phyloP scores from a whole-genome alignment of 805 yeast species.

The Ogataea kodamae region DNA sequence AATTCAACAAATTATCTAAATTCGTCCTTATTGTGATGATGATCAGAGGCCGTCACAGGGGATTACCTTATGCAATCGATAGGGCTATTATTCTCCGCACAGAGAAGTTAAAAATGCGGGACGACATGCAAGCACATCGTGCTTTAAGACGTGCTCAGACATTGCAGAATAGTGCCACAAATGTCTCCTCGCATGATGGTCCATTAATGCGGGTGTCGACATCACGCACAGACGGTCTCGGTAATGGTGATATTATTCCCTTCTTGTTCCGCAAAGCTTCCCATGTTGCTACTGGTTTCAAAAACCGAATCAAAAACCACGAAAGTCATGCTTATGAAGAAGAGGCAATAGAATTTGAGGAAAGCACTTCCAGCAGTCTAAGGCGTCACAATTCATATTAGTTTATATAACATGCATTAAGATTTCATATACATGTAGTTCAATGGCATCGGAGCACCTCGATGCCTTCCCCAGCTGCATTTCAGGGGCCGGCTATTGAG shows the following conservation, averaged over 20 bases:
- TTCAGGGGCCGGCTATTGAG: slow-evolving; percentile 75
- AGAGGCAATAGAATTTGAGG: slow-evolving; percentile 5
- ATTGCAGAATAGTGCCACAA: slow-evolving; percentile 9
- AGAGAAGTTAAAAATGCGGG: slow-evolving; percentile 59
- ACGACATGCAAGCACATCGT: slow-evolving; percentile 55
- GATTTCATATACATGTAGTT: slow-evolving; percentile 22
- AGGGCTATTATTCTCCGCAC: slow-evolving; percentile 88
- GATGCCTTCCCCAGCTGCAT: slow-evolving; percentile 80
- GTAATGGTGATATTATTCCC: slow-evolving; percentile 6
- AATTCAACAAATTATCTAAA: slow-evolving; percentile 72
- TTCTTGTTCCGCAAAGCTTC: slow-evolving; percentile 14
- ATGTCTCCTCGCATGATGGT: slow-evolving; percentile 7
- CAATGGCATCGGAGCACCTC: slow-evolving; percentile 21
- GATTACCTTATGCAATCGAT: slow-evolving; percentile 88
- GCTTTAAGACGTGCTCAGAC: slow-evolving; percentile 30
- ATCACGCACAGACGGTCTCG: slow-evolving; percentile 7
- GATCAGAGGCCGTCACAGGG: slow-evolving; percentile 95
- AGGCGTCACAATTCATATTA: slow-evolving; percentile 7
- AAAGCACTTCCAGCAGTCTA: background rate
- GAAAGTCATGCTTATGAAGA: slow-evolving; percentile 2
- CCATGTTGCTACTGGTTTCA: slow-evolving; percentile 12
- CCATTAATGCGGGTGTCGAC: slow-evolving; percentile 18
- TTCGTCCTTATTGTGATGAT: slow-evolving; percentile 83
- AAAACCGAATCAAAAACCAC: background rate
- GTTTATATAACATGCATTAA: slow-evolving; percentile 1